These are phyloP conservation scores for Gnomoniopsis sp. DNA, from an alignment of 2,329 filamentous ascomycete genomes.

Conservation along the genomic window DNA sequence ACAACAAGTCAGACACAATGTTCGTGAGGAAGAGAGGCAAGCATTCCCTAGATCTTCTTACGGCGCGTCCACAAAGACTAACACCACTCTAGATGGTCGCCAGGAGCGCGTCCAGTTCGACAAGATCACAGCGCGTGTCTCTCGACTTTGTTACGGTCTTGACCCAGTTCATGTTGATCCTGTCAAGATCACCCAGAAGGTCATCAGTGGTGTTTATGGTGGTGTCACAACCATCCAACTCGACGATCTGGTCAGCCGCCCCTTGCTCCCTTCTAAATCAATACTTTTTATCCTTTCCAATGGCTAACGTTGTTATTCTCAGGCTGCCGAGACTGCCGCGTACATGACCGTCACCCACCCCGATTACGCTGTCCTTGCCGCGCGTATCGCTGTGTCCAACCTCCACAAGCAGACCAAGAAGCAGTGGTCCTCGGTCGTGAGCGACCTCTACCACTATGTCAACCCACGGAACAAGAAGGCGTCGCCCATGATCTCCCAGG, in stretches of 20 bases:
- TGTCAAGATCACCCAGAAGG: slow-evolving; percentile 97
- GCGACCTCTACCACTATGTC: slow-evolving; percentile 90
- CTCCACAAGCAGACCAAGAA: slow-evolving; percentile 99
- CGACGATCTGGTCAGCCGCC: slow-evolving; percentile 79
- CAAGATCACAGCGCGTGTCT: slow-evolving; percentile 99
- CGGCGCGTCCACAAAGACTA: background rate
- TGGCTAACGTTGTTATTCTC: slow-evolving; percentile 16
- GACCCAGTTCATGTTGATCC: slow-evolving; percentile 94
- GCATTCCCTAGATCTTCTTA: slow-evolving; percentile 25
- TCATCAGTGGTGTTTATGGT: slow-evolving; percentile 98
- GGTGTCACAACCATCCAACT: slow-evolving; percentile 95
- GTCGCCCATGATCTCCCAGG: slow-evolving; percentile 92
- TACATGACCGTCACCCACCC: slow-evolving; percentile 99
- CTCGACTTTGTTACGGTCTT: slow-evolving; percentile 93
- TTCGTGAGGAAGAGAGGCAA: slow-evolving; percentile 62
- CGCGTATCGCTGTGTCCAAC: slow-evolving; percentile 97
- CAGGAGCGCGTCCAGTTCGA: slow-evolving; percentile 99
- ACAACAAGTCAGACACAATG: slow-evolving; percentile 40
- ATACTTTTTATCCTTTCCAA: background rate
- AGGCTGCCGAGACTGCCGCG: slow-evolving; percentile 97
- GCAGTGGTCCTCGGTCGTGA: slow-evolving; percentile 94
- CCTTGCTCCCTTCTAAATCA: background rate
- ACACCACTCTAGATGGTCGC: slow-evolving; percentile 71
- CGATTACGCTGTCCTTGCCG: slow-evolving; percentile 97
- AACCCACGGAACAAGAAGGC: slow-evolving; percentile 84